Percentiles rank a stretch among this genome's conserved stretches.
phyloP scores from a whole-genome alignment of 306 rosid genomes.

The Quercus parvula region DNA sequence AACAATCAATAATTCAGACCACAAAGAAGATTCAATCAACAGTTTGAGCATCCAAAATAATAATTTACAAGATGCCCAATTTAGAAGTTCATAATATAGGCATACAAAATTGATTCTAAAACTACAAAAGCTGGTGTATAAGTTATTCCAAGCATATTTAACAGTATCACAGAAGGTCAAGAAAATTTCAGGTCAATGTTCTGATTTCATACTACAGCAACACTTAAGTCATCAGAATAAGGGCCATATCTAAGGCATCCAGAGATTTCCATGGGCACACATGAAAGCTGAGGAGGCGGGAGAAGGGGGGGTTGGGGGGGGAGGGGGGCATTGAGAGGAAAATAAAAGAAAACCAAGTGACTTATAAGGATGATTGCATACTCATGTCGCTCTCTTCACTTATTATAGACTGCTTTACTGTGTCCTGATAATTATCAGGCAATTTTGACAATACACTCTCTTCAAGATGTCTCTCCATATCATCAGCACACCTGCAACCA shows the following conservation, averaged over 20 bases:
- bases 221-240: neutral
- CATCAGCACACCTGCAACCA: slow-evolving; percentile 60
- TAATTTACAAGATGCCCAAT: neutral
- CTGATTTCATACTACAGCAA: neutral
- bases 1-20: neutral
- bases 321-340: neutral
- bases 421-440: slow-evolving; percentile 70
- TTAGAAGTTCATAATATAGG: neutral
- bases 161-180: neutral
- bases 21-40: neutral
- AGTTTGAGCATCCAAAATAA: neutral
- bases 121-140: neutral
- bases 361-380: slow-evolving; percentile 30
- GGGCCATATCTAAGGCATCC: neutral
- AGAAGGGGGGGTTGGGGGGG: neutral
- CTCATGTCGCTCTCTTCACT: slow-evolving; percentile 94
- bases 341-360: slow-evolving; percentile 9
- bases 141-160: neutral
- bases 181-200: neutral
- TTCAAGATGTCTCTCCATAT: slow-evolving; percentile 70
- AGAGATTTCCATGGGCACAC: neutral
- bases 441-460: slow-evolving; percentile 67
- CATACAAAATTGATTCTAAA: neutral
- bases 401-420: slow-evolving; percentile 62
- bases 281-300: neutral